Evolutionary conservation across 768 basidiomycete genomes (phyloP), one percentile per base, ranked within the genome.

Genomic region (Hygrophoropsis aurantiaca): DNA sequence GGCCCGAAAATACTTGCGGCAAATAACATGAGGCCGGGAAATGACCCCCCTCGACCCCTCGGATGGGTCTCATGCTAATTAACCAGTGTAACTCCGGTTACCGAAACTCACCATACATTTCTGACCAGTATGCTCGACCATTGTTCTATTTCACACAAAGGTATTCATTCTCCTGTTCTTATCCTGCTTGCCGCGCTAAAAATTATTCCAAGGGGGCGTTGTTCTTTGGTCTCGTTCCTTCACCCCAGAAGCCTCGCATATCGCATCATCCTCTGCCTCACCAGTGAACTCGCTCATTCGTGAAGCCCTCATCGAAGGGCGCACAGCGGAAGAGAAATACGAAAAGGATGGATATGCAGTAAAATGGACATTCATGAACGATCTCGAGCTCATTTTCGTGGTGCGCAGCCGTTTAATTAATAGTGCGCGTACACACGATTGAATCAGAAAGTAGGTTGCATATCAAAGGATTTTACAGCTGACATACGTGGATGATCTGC

Each of bases 401-500:
- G 94, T 94, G 59, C 55, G 89, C 74, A 36, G 5, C 38, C 44
- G 23, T 39, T 42, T 32, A 46, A 41, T 42, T 30, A 0, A 5
- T 46, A 20, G 11, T 26, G 23, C 43, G 19, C 11, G 44, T 38
- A 50, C 46, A 47, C 49, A 37, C 19, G 15, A 9, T 18, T 26
- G 41, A 50, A 25, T 16, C 50, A 16, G 35, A 35, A 11, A 49
- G 3, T 58, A 95, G 93, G 93, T 95, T 44, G 92, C 94, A 32
- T 98, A 97, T 72, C 94, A 97, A 61, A 89, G 94, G 47, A 92
- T 99, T 50, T 78, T 99, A 15, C 94, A 95, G 51, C 78, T 99
- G 30, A 85, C 93, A 8, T 98, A 97, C 61, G 87, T 97, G 46
- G 91, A 94, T 1, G 89, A 92, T 36, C 82, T 99, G 16, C 77